Base-by-base conservation (phyloP, 148 eudicot genomes). In the Rhododendron kiyosumense region DNA sequence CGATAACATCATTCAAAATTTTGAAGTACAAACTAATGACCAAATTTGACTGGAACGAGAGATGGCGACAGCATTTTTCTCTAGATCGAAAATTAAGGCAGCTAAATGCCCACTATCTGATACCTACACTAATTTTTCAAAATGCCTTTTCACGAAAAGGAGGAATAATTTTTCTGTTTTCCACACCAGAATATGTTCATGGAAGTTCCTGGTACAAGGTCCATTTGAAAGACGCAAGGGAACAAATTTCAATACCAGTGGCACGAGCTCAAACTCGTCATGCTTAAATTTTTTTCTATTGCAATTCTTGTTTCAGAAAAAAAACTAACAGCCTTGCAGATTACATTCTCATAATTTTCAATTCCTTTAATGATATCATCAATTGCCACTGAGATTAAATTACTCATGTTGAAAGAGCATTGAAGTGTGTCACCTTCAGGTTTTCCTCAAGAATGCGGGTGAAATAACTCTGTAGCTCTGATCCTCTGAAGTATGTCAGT, bases 381-480 rank as follows among this genome's bases (percentile, higher is more conserved):
- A 26, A 65, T 65, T 65, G 12, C 28, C 73, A n/a, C 2, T n/a
- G 32, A 65, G 73, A 63, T 63, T 65, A 65, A 65, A n/a, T 65
- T 65, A 65, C 26, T 7, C n/a, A 22, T 65, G 30, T 9, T 65
- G 30, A 65, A 65, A 65, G 71, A 22, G 22, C 30, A n/a, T 22
- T 10, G 24, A 57, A 57, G 79, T 38, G 57, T 81, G 46, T 57
- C 57, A 95, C 98, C 98, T 95, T 95, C 84, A 95, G 77, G 88
- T 95, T 95, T 88, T 95, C 98, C 85, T 95, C 98, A 88, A 95
- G 88, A 82, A 95, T 95, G 82, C 97, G 95, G 12, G 98, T 95
- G 81, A 95, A 95, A 85, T 95, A 95, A 86, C 94, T 95, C 88
- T 95, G 98, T 84, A 95, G 87, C 87, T 95, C 98, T 30, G 98